These are phyloP conservation scores for Aspergillus sp. DNA, from an alignment of 2,329 filamentous ascomycete genomes.

Conservation along the genomic window DNA sequence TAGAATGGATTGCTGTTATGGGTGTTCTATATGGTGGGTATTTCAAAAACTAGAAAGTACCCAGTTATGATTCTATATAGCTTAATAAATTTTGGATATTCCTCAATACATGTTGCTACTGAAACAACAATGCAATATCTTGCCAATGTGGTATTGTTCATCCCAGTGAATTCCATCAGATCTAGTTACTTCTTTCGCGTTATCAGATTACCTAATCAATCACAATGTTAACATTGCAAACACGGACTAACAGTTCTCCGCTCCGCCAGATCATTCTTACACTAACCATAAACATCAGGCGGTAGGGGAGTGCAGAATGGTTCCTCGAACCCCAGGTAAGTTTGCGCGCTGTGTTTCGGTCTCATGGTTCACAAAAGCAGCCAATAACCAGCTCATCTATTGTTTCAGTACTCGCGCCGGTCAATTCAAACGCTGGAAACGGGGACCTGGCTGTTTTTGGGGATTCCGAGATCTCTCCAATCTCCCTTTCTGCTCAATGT, in stretches of 20 bases:
- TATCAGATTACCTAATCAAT: conserved; percentile 2
- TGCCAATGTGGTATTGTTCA: not conserved
- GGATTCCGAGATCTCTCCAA: conserved; percentile 12
- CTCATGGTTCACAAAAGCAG: conserved; percentile 2
- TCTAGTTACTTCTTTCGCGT: not conserved
- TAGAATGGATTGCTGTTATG: conserved; percentile 6
- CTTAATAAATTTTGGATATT: conserved; percentile 13
- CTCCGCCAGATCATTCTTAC: not conserved
- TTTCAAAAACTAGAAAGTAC: conserved; percentile 12
- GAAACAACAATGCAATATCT: not conserved
- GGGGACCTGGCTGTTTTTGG: conserved; percentile 3
- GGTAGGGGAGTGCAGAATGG: conserved; percentile 31
- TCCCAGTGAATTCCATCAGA: not conserved
- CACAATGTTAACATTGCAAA: not conserved
- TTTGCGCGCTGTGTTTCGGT: conserved; percentile 13
- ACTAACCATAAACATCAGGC: conserved; percentile 23
- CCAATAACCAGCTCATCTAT: conserved; percentile 6
- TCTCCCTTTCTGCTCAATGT: conserved; percentile 15
- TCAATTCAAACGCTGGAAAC: conserved; percentile 6
- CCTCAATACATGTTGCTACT: not conserved
- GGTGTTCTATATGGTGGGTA: conserved; percentile 9
- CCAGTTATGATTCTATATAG: conserved; percentile 9
- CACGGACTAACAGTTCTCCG: conserved; percentile 12
- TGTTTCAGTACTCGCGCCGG: conserved; percentile 11
- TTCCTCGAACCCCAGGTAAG: conserved; percentile 20